phyloP scores from a whole-genome alignment of 1,284 basidiomycete species.

The Rhizoctonia solani region DNA sequence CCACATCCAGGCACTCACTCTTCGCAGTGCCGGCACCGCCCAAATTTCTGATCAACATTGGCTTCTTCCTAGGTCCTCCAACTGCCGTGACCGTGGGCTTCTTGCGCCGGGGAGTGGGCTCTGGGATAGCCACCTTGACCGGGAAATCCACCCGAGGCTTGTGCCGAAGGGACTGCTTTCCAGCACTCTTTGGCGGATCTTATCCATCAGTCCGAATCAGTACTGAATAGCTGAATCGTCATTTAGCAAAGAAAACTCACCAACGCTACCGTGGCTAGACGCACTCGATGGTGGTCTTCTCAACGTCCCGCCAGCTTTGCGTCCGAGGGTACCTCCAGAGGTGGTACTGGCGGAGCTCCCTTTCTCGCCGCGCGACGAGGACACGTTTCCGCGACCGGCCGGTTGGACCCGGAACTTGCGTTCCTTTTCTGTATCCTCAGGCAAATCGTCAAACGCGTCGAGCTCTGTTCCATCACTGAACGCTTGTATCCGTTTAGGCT shows the following conservation, averaged over 20 bases:
- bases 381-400: conserved; percentile 38
- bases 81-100: conserved; percentile 44
- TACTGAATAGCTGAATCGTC: neutral
- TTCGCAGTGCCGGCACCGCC: conserved; percentile 72
- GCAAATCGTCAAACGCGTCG: conserved; percentile 88
- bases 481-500: conserved; percentile 69
- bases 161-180: conserved; percentile 42
- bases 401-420: conserved; percentile 69
- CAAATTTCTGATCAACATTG: conserved; percentile 85
- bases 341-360: conserved; percentile 31
- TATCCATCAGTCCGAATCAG: neutral
- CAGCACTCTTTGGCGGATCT: conserved; percentile 36
- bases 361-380: conserved; percentile 22
- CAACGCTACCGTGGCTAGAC: conserved; percentile 47
- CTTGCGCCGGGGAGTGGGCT: conserved; percentile 39
- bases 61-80: conserved; percentile 55
- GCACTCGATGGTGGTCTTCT: conserved; percentile 35
- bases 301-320: conserved; percentile 47
- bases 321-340: conserved; percentile 41
- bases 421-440: conserved; percentile 82
- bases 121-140: conserved; percentile 36
- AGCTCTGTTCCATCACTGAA: conserved; percentile 95
- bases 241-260: conserved; percentile 45
- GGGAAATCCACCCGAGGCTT: conserved; percentile 52
- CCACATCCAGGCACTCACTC: conserved; percentile 55